Evolutionary conservation across 2,329 filamentous ascomycete species (phyloP), one percentile per base, ranked within the genome.

Genomic region (Scytalidium lignicola): DNA sequence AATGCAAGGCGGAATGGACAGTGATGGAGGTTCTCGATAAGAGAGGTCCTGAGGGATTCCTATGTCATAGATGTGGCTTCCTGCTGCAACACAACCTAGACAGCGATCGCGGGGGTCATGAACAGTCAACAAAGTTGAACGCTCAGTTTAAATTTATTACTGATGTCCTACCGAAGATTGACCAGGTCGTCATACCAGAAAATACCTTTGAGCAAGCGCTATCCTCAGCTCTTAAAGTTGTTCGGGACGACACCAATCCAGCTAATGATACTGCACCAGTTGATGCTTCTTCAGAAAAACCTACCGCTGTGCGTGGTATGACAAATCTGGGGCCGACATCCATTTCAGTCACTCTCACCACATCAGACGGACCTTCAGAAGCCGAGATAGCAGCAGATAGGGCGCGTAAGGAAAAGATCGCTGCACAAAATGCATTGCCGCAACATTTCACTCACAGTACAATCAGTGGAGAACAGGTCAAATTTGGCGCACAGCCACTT

Each of bases 11-110:
- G 1, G 87, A 95, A 65, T 99, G 88, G 80, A 95, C 91, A 2
- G 81, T 86, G 55, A 82, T 97, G 68, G 91, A 97, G 58, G 91
- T 95, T 1, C 72, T 97, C 46, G 90, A 95, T 68, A 83, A 80
- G 51, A 83, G 86, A 45, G 74, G 76, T 1, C 68, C 70, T 2
- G 70, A 74, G 43, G 88, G 90, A 0, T 97, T 97, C 65, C 70
- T 86, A 43, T 99, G 93, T 68, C 85, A 91, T 62, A 82, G 84
- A 45, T 99, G 93, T 69, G 75, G 78, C 18, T 74, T 73, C 47
- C 69, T 80, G 2, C 74, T 95, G 20, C 75, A 79, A 0, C 81
- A 82, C 47, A 82, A 86, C 55, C 76, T 82, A 37, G 81, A 88
- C 52, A 81, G 83, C 32, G 78, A 83, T 49, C 79, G 83, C 10